Evolutionary conservation across 805 yeast species (phyloP), one percentile per base, ranked within the genome.

Genomic region (Cyberlindnera maritima): DNA sequence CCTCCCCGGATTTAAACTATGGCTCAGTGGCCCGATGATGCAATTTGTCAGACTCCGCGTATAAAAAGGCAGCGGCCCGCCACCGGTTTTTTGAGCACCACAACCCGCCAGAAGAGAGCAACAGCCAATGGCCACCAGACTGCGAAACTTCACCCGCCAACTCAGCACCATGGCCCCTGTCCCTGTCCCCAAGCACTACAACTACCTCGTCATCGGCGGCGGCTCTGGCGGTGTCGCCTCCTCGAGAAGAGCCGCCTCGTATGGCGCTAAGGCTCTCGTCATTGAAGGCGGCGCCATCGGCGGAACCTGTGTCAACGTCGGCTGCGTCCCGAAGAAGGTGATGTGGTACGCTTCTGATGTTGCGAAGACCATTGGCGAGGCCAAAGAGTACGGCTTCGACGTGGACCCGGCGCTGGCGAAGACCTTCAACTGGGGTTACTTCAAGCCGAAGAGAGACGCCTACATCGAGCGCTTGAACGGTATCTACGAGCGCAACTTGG

Each of bases 141-240:
- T 47, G 38, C 12, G 32, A 15, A 46, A 49, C 15, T 45, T 54
- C 32, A 25, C 38, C 4, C 50, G 59, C 44, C 49, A 54, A 39
- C 49, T 57, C 13, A 49, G 52, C 14, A 56, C 45, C 10, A 83
- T 84, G 89, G 80, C 88, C 35, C 81, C 85, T 25, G 58, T 73
- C 38, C 52, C 85, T 25, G 58, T 73, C 38, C 52, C 63, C 32
- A 73, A 45, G 46, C 92, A 88, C 65, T 94, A 82, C 75, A 90
- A 94, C 62, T 92, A 88, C 65, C 72, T 94, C 43, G 99, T 94
- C 48, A 94, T 94, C 56, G 99, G 99, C 43, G 99, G 99, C 48
- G 99, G 99, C 13, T 89, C 97, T 32, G 99, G 98, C 39, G 99
- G 99, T 57, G 97, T 94, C 38, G 97, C 99, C n/a, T 83, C 95